phyloP scores from a whole-genome alignment of 2,329 filamentous ascomycete species.

The Fusarium torulosum region DNA sequence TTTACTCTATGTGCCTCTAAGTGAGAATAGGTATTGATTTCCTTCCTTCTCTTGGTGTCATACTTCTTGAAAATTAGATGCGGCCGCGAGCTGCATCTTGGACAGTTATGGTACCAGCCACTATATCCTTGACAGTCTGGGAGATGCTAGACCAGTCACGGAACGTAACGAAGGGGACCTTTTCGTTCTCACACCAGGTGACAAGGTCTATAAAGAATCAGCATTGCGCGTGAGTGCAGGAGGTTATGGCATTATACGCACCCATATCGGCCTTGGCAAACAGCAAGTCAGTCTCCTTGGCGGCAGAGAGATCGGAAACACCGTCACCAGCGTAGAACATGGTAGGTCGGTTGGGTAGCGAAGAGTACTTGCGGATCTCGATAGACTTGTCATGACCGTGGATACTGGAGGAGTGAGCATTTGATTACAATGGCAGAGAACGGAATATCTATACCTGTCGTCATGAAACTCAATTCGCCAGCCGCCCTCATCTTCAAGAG shows the following conservation, averaged over 20 bases:
- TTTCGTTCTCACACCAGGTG: constrained; percentile 84
- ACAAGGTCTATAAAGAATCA: constrained; percentile 75
- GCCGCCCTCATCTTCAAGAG: constrained; percentile 81
- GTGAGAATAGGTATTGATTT: constrained; percentile 9
- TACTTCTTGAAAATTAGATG: constrained; percentile 45
- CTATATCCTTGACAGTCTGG: constrained; percentile 80
- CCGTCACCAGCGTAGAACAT: constrained; percentile 97
- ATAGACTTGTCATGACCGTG: constrained; percentile 98
- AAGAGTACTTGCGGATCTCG: constrained; percentile 88
- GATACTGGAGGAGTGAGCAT: constrained; percentile 67
- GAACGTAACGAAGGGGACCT: constrained; percentile 89
- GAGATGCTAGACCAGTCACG: constrained; percentile 86
- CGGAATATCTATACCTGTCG: constrained; percentile 73
- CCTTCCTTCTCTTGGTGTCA: not conserved
- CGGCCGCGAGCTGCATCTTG: constrained; percentile 73
- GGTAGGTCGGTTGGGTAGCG: constrained; percentile 79
- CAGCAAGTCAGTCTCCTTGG: constrained; percentile 90
- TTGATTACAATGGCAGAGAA: too few relatives aligned
- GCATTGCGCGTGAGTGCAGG: not conserved
- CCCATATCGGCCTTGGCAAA: constrained; percentile 93
- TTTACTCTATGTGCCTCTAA: constrained; percentile 31
- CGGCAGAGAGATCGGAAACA: constrained; percentile 91
- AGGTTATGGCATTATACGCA: constrained; percentile 55
- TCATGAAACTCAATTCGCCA: constrained; percentile 94
- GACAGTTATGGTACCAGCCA: constrained; percentile 77